A percentile compares a stretch with the other conserved stretches of the same genome.
Conservation (phyloP, 78 protist genomes). For the Planoprotostelium fungivorum region DNA sequence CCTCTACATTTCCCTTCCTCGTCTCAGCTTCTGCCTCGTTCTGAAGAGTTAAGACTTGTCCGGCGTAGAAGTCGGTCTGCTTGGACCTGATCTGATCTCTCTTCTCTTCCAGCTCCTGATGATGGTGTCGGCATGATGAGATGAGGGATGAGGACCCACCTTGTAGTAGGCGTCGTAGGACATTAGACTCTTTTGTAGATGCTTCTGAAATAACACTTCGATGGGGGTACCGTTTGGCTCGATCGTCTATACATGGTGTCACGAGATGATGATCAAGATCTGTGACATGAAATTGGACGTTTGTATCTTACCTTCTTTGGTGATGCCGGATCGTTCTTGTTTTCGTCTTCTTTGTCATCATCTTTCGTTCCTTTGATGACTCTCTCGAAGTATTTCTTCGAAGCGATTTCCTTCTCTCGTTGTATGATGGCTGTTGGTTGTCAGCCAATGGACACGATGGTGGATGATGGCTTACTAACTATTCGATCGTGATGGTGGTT, state of each 20-base stretch:
- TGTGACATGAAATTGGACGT: not conserved
- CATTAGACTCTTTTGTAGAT: not conserved
- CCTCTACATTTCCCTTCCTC: not conserved
- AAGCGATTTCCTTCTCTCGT: too few species aligned
- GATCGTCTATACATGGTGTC: not conserved
- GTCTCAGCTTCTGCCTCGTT: not conserved
- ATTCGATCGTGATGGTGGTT: too few species aligned
- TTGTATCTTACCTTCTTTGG: not conserved
- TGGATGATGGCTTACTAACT: too few species aligned
- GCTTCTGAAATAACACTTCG: not conserved
- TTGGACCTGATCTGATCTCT: not conserved
- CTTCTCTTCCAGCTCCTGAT: not conserved
- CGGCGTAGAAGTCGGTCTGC: not conserved
- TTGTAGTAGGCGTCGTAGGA: not conserved
- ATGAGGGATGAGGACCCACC: not conserved
- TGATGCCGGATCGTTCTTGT: not conserved
- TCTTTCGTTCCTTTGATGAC: not conserved
- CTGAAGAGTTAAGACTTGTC: not conserved
- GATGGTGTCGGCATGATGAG: not conserved
- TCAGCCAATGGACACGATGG: too few species aligned
- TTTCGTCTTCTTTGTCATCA: not conserved
- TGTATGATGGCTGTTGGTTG: too few species aligned
- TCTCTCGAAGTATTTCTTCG: not conserved
- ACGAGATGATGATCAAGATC: not conserved
- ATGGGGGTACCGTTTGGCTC: not conserved